These are phyloP conservation scores for Sugiyamaella sp. DNA, from an alignment of 1,139 yeast genomes.

Conservation along the genomic window DNA sequence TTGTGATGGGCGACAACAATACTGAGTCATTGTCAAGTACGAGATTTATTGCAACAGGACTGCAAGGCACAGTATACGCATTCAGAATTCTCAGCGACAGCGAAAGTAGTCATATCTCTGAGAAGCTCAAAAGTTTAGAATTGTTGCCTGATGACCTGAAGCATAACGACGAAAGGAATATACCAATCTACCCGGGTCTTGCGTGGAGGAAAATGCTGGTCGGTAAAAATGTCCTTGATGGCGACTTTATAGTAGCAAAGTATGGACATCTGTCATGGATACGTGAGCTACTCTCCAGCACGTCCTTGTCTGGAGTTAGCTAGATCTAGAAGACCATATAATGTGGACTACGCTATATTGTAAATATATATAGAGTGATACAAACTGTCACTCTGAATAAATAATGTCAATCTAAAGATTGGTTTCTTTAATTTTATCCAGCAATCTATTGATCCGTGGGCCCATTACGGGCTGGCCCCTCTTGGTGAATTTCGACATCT, in stretches of 20 bases:
- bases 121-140: neutral
- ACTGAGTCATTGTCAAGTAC: slow-evolving; percentile 4
- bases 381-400: neutral
- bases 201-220: slow-evolving; percentile 1
- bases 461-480: slow-evolving; percentile 92
- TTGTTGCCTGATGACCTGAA: neutral
- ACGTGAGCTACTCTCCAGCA: slow-evolving; percentile 15
- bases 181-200: slow-evolving; percentile 20
- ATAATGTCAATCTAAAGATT: neutral
- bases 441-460: slow-evolving; percentile 75
- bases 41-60: slow-evolving; percentile 20
- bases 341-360: neutral
- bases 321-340: no score
- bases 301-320: slow-evolving; percentile 12
- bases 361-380: neutral
- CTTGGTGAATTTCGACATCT: slow-evolving; percentile 59
- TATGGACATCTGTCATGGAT: slow-evolving; percentile 17
- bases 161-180: slow-evolving; percentile 1
- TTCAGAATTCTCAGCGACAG: slow-evolving; percentile 14
- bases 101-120: slow-evolving; percentile 11
- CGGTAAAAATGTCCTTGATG: slow-evolving; percentile 19
- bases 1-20: slow-evolving; percentile 1
- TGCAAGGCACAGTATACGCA: slow-evolving; percentile 25
- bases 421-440: slow-evolving; percentile 62
- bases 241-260: slow-evolving; percentile 18